These are phyloP conservation scores for Pichia sp. DNA, from an alignment of 1,139 yeast species.

Conservation along the genomic window DNA sequence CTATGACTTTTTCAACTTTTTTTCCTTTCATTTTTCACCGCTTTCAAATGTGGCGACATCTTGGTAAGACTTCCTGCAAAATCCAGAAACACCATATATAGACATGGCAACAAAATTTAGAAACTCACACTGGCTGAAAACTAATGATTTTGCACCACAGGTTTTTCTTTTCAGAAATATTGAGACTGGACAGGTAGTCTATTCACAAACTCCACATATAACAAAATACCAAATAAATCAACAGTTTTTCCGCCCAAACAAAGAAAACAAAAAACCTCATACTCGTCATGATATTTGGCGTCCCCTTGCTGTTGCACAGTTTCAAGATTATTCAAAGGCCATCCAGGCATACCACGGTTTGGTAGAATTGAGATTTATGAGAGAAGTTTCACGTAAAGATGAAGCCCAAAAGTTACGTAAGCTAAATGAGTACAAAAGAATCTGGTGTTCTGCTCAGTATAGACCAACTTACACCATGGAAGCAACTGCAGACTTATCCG, in stretches of 20 bases:
- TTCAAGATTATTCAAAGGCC: slow-evolving; percentile 56
- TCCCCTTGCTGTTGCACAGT: slow-evolving; percentile 78
- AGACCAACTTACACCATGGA: slow-evolving; percentile 90
- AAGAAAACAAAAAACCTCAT: slow-evolving; percentile 80
- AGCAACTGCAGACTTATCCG: slow-evolving; percentile 79
- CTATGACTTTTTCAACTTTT: not conserved
- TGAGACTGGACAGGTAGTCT: slow-evolving; percentile 83
- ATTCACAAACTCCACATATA: slow-evolving; percentile 73
- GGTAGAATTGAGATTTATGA: slow-evolving; percentile 60
- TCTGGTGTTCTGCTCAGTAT: slow-evolving; percentile 80
- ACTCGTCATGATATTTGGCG: slow-evolving; percentile 86
- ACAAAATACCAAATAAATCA: slow-evolving; percentile 59
- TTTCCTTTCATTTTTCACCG: not conserved
- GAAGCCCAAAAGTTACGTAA: slow-evolving; percentile 65
- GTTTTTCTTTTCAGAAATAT: slow-evolving; percentile 76
- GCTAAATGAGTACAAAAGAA: slow-evolving; percentile 68
- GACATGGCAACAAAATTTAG: slow-evolving; percentile 27
- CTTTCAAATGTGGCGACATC: too few relatives aligned
- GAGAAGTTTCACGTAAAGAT: slow-evolving; percentile 53
- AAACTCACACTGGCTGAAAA: slow-evolving; percentile 36
- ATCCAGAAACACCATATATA: not conserved
- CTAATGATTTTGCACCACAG: slow-evolving; percentile 65
- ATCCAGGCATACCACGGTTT: slow-evolving; percentile 69
- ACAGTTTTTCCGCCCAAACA: slow-evolving; percentile 72
- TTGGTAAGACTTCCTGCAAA: not conserved